Evolutionary conservation across 305 asterid genomes (phyloP).

Genomic region (Solanum chacoense): DNA sequence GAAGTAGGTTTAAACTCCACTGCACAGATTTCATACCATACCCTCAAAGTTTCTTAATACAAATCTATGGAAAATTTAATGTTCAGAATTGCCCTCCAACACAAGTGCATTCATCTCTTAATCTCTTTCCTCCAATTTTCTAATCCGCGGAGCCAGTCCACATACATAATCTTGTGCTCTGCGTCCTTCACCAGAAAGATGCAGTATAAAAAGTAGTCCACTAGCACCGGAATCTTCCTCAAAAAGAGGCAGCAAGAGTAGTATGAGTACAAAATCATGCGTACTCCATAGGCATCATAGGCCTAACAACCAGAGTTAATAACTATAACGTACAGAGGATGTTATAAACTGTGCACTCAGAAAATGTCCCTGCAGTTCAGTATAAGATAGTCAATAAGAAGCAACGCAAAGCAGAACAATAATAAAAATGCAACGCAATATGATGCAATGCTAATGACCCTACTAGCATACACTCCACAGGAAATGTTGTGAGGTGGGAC

Average conservation of each 20-base stretch:
- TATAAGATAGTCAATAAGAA: not conserved
- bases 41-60: not conserved
- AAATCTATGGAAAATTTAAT: not conserved
- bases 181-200: slow-evolving; percentile 13
- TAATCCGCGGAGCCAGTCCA: slow-evolving; percentile 39
- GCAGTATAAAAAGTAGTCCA: not conserved
- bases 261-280: not conserved
- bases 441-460: not conserved
- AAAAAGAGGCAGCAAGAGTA: not conserved
- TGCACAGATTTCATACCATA: not conserved
- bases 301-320: not conserved
- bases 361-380: not conserved
- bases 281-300: not conserved
- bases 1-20: not conserved
- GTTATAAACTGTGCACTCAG: not conserved
- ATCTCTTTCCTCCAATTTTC: slow-evolving; percentile 47
- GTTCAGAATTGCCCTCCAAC: not conserved
- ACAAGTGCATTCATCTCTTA: slow-evolving; percentile 22
- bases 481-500: not conserved
- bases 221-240: not conserved
- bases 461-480: not conserved
- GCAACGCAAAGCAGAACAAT: not conserved
- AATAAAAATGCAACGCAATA: not conserved
- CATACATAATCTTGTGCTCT: slow-evolving; percentile 51
- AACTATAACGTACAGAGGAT: not conserved